These are phyloP conservation scores for Mycosphaerella sp. DNA, from an alignment of 2,329 filamentous ascomycete species.

Conservation along the genomic window DNA sequence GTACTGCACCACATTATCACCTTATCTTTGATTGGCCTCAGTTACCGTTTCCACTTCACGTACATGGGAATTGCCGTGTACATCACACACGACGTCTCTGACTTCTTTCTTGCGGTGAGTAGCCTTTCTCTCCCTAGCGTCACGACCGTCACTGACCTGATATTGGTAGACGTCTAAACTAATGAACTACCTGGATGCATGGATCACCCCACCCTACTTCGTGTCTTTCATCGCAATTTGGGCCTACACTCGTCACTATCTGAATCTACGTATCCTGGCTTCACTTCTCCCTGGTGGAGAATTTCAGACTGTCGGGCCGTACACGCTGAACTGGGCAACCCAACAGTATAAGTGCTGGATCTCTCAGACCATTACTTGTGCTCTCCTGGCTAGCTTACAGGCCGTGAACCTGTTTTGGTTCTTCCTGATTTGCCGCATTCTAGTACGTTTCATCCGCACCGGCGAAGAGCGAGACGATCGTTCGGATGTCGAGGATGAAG, in stretches of 20 bases:
- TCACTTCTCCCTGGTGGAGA: slow-evolving; percentile 61
- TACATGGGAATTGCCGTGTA: slow-evolving; percentile 92
- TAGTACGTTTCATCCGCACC: slow-evolving; percentile 61
- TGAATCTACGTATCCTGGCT: slow-evolving; percentile 71
- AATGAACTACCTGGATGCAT: slow-evolving; percentile 80
- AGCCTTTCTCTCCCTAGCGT: neutral
- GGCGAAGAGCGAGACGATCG: slow-evolving; percentile 63
- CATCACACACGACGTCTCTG: slow-evolving; percentile 87
- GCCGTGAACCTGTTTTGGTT: slow-evolving; percentile 77
- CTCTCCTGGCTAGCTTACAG: slow-evolving; percentile 61
- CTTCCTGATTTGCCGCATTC: slow-evolving; percentile 68
- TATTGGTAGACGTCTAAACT: slow-evolving; percentile 74
- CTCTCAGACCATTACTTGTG: slow-evolving; percentile 60
- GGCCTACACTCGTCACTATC: slow-evolving; percentile 84
- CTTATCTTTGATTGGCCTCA: slow-evolving; percentile 71
- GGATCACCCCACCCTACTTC: slow-evolving; percentile 78
- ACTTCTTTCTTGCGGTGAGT: slow-evolving; percentile 88
- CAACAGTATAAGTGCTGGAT: slow-evolving; percentile 72
- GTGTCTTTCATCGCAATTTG: slow-evolving; percentile 73
- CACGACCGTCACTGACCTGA: neutral
- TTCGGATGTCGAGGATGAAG: slow-evolving; percentile 61
- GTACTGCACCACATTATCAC: slow-evolving; percentile 89
- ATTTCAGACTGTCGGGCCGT: slow-evolving; percentile 68
- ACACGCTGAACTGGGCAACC: slow-evolving; percentile 67
- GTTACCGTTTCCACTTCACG: slow-evolving; percentile 94